Evolutionary conservation across 768 basidiomycete genomes (phyloP), one percentile per base, ranked within the genome.

Genomic region (Postia placenta): DNA sequence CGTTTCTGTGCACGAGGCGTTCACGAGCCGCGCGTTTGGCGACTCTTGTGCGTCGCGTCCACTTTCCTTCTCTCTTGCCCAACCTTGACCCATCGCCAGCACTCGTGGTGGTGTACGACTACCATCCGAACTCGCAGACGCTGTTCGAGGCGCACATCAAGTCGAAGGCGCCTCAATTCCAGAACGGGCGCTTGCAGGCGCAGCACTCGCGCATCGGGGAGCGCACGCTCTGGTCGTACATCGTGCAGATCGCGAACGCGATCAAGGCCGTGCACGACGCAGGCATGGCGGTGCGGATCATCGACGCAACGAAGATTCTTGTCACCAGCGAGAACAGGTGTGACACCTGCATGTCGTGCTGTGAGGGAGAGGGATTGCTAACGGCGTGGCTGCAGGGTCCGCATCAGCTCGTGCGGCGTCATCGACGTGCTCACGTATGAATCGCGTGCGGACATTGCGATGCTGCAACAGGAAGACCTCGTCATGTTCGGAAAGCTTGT

Each of bases 1-100:
- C 51, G 81, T 95, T 14, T 66, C 79, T 7, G 70, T 98, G 19
- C 77, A 80, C 42, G 96, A 98, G 64, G 96, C 95, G 0, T 97
- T 99, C 70, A 98, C 96, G 0, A 95, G 95, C 0, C 78, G 85
- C 24, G 81, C 88, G 0, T 99, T 99, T 65, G 81, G 83, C 47
- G 96, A 98, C 63, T 85, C 84, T 57, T 98, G 94, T 95, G 60
- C 44, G 85, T 40, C 50, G 5, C 36, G 11, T 25, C n/a, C 17
- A n/a, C 23, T 20, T 26, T 41, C 17, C 25, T 27, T 15, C 20
- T 23, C 30, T 7, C 15, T 7, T 33, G n/a, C n/a, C n/a, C n/a
- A 15, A 33, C 15, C 7, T 33, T 33, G 14, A 27, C 14, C 25
- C 27, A 14, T 33, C 30, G 7, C 4, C 6, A 27, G 94, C 96